Evolutionary conservation across 1,139 yeast species (phyloP), one percentile per base, ranked within the genome.

Genomic region (Suhomyces chickasaworum): DNA sequence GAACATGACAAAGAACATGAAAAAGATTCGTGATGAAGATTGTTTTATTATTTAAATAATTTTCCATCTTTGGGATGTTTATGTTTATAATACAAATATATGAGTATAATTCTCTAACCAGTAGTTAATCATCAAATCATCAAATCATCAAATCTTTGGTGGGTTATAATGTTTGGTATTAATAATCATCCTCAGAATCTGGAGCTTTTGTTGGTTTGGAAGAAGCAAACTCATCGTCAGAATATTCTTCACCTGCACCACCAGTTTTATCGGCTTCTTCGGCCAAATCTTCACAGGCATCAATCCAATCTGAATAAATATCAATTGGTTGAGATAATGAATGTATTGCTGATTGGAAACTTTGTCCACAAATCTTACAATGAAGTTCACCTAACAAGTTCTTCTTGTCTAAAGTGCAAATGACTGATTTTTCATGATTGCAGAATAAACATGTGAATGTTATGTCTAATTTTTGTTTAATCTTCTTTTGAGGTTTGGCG

Each of bases 251-350:
- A 10, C 63, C 64, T 12, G n/a, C 64, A 7, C 41, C 56, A 16
- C 63, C 66, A n/a, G 56, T 59, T 22, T 59, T 65, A 12, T 63
- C 70, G 1, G 71, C 73, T 49, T 86, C 88, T 52, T 83, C 84
- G 36, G 95, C 95, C 50, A 93, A 95, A 44, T 95, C 97, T 60
- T 93, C 99, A 63, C 97, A 93, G 1, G 98, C 99, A 71, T 93
- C 99, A 48, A 90, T 90, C 99, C 99, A 93, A 63, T 91, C 99
- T 42, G 96, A 87, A 64, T 93, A 93, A 20, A 93, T 89, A 65
- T 93, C 99, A 35, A 93, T 91, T 0, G 99, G 97, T 51, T 86
- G 91, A 0, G 90, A 82, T 46, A 86, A 73, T 39, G 86, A 82
- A 64, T 89, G 89, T 56, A 91, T 89, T 41, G 93, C 81, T 3